Percentiles rank a stretch among this genome's conserved stretches.
Conservation (phyloP, 2,329 filamentous ascomycete genomes). For the Cytospora mali region DNA sequence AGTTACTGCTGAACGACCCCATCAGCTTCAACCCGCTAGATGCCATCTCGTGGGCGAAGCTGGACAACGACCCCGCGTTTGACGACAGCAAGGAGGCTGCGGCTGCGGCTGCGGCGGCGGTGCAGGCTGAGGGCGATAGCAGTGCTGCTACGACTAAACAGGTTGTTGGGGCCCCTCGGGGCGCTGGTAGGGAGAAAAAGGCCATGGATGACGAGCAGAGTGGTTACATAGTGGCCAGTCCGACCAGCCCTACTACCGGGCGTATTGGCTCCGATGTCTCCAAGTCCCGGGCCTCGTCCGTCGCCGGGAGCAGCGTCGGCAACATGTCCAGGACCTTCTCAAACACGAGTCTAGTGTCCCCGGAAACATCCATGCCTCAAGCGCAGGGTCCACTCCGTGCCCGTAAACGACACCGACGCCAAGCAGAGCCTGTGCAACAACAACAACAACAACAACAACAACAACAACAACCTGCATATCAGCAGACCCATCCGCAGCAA, state of each 20-base stretch:
- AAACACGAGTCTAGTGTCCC: slow-evolving; percentile 2
- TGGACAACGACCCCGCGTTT: background rate
- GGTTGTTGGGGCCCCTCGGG: background rate
- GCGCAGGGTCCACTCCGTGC: background rate
- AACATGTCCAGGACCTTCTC: slow-evolving; percentile 21
- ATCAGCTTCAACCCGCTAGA: slow-evolving; percentile 28
- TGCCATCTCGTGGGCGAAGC: slow-evolving; percentile 25
- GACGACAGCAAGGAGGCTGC: background rate
- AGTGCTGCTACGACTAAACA: background rate
- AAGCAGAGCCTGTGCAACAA: background rate
- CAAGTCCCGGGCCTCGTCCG: slow-evolving; percentile 12
- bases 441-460: background rate
- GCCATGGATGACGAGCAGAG: background rate
- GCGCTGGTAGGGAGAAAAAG: background rate
- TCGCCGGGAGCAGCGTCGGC: slow-evolving; percentile 15
- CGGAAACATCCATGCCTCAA: slow-evolving; percentile 4
- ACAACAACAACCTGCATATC: background rate
- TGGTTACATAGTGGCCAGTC: slow-evolving; percentile 1
- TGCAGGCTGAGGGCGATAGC: background rate
- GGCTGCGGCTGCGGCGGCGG: background rate
- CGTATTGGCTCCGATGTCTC: slow-evolving; percentile 11
- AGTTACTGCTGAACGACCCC: slow-evolving; percentile 23
- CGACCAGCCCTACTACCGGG: slow-evolving; percentile 9
- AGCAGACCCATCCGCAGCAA: slow-evolving; percentile 3
- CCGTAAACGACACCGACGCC: background rate